Conservation (phyloP, 73 alveolate genomes). For the Paraurostyla sp. region DNA sequence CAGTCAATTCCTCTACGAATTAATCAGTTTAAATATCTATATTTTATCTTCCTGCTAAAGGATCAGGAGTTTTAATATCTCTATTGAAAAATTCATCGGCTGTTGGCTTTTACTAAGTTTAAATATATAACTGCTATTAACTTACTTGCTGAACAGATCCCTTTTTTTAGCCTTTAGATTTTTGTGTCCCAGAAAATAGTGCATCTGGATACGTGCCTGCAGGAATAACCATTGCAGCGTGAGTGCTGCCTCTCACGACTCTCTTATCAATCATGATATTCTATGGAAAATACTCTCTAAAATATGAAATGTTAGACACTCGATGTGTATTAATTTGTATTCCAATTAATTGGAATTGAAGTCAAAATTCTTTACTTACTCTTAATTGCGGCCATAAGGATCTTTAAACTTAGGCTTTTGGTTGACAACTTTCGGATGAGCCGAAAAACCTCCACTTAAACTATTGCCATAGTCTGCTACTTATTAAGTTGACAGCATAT, state of each 20-base stretch:
- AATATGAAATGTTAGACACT: not conserved
- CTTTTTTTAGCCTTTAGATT: conserved; percentile 49
- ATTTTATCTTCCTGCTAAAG: conserved; percentile 85
- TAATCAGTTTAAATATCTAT: conserved; percentile 89
- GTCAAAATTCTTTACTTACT: conserved; percentile 65
- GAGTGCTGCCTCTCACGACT: conserved; percentile 97
- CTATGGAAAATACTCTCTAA: conserved; percentile 73
- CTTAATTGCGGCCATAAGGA: conserved; percentile 74
- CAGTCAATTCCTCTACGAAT: conserved; percentile 82
- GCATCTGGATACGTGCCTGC: conserved; percentile 78
- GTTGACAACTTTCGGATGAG: conserved; percentile 71
- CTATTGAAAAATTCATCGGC: conserved; percentile 69
- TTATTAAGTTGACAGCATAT: conserved; percentile 49
- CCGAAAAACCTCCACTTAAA: conserved; percentile 67
- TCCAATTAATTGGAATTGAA: no score
- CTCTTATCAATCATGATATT: conserved; percentile 94
- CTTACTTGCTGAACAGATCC: conserved; percentile 5
- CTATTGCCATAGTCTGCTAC: conserved; percentile 47
- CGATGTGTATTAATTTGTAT: no score
- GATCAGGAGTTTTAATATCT: conserved; percentile 83
- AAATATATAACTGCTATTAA: conserved; percentile 25
- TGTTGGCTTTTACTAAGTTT: not conserved
- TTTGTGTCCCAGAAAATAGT: conserved; percentile 31
- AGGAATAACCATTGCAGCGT: conserved; percentile 96
- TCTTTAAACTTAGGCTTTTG: conserved; percentile 75